Evolutionary conservation across 345 rosid species (phyloP), one percentile per base, ranked within the genome.

Genomic region (Hibiscus tridactylites): DNA sequence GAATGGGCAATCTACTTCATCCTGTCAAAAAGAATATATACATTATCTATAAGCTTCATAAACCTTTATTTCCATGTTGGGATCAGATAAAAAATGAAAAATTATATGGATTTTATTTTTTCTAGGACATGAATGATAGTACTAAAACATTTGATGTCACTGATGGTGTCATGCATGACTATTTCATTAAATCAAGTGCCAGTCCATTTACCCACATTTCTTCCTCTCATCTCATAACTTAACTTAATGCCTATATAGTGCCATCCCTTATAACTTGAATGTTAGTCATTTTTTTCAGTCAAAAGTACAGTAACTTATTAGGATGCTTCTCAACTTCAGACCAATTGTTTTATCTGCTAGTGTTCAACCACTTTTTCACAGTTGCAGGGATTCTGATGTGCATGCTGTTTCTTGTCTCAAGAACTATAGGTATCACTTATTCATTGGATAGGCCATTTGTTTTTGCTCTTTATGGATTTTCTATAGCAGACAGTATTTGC

Each of bases 1-100:
- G 83, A 94, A 94, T 64, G 97, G 97, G 71, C 98, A 93, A 79
- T 91, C 96, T 76, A 73, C 85, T 85, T 93, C 98, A 58, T 87
- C 95, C 98, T 94, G 85, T 68, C n/a, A 76, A 47, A 44, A 77
- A 77, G 54, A 54, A 84, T 71, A 17, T 5, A 50, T 39, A 16
- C 4, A 19, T 72, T 4, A 31, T 61, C 31, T 15, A 28, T 29
- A 39, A 60, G 64, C 39, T 60, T 59, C 62, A 59, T 59, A 59
- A 59, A 26, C 35, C 62, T 11, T 50, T 13, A 5, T 50, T 15
- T 50, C 56, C 19, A 15, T 50, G 56, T 16, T 50, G 56, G 19
- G 56, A 16, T 50, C 16, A 15, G 17, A 50, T 50, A n/a, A 50
- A 50, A 4, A 12, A 13, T 50, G 56, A 50, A 13, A 50, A 50